Base-by-base conservation (phyloP, 805 yeast species). In the Barnettozyma populi region DNA sequence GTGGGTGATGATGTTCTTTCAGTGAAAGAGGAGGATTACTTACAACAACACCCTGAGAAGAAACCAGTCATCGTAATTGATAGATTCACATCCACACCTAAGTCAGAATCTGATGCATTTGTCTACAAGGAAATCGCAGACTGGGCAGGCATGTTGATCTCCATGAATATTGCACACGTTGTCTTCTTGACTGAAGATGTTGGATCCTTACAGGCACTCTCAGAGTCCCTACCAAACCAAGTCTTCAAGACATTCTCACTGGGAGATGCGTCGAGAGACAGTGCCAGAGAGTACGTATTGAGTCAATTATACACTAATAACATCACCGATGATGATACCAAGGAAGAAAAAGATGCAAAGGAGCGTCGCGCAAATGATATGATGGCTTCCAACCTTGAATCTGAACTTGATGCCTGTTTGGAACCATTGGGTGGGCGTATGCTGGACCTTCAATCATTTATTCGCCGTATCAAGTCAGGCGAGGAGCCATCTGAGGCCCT, bases 371-470 rank as follows among this genome's bases (percentile, higher is more conserved):
- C 48, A 36, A 50, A 48, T 8, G 36, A 43, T 2, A 18, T 49
- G 3, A 23, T 32, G 13, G 20, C 36, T 38, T 48, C 38, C 41
- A 51, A 43, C 34, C 52, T 56, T 6, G 54, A 56, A 20, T 52
- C 63, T 5, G 51, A 72, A 9, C 71, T 90, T 21, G 82, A 79
- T 21, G 65, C 68, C 5, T 75, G 82, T 29, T 67, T 90, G 31
- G 79, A 70, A 24, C 95, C 96, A 11, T 67, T 94, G 24, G 99
- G 99, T 19, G 99, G 99, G 36, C 80, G 99, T 52, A 86, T 92
- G 90, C 73, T 90, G 40, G 99, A 94, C 64, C 72, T 94, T 44
- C 97, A 94, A 65, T 84, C 92, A 25, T 90, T 88, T 66, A 85
- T 85, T 2, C 78, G 98, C 61, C 84, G 98, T 44, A 78, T 94